Evolutionary conservation across 768 basidiomycete species (phyloP), one percentile per base, ranked within the genome.

Genomic region (Scleroderma citrinum): DNA sequence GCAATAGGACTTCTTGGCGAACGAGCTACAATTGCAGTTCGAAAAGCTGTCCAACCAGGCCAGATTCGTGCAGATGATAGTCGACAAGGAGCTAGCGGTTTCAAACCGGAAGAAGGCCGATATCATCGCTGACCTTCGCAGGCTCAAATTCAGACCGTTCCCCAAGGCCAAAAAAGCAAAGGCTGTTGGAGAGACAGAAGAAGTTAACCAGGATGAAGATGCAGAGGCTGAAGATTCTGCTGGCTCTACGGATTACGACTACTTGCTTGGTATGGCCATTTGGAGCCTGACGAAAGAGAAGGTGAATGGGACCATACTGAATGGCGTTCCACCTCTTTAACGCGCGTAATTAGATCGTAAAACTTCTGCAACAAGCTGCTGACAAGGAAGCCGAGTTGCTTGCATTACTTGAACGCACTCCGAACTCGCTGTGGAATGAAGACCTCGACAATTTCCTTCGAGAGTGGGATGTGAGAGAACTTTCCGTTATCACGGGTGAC

Each of bases 21-120:
- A 80, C 53, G 87, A 94, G 59, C 74, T 99, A 26, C 86, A 92
- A 58, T 71, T 69, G 37, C 80, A 82, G 35, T 83, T 89, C 51
- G 93, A 97, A 60, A 87, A 81, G 55, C 73, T 97, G 16, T 83
- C 82, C 48, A 98, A 98, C 65, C 96, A 99, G 64, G 95, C 92
- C 12, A 86, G 94, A 19, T 99, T 99, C 68, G 83, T 99, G 44
- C 80, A 92, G 66, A 94, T 97, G 93, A 95, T 98, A 57, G 77
- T 98, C 48, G 81, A 85, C 58, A 88, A 81, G 63, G 72, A 92
- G 61, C 77, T 98, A 17, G 67, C 77, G 24, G 83, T 99, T 21
- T 81, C 86, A 12, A 92, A 87, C 58, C 86, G 95, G 63, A 93
- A 90, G 70, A 94, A 92, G 65, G 79, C 71, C 2, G 91, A 87